These are phyloP conservation scores for Neckera pumila DNA, from an alignment of 225 moss, liverwort and hornwort species.

Conservation along the genomic window DNA sequence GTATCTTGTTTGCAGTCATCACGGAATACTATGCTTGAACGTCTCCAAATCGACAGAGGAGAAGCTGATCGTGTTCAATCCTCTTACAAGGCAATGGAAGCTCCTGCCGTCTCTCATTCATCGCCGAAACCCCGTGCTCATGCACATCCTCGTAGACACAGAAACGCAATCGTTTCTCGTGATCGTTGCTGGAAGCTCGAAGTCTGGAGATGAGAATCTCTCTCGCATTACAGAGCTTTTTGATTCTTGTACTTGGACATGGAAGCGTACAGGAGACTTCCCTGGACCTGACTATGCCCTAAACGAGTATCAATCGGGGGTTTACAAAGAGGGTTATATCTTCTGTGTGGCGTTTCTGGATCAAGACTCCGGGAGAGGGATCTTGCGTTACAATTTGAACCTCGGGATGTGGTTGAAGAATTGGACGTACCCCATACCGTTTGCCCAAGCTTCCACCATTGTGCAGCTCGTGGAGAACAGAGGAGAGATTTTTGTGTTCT, in stretches of 20 bases:
- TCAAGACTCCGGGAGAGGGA: neutral
- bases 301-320: constrained; percentile 10
- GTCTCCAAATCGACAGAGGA: constrained; percentile 8
- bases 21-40: constrained; percentile 7
- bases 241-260: neutral
- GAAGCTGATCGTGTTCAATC: constrained; percentile 15
- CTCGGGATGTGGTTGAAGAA: neutral
- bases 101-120: constrained; percentile 3
- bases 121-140: constrained; percentile 21
- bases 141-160: constrained; percentile 9
- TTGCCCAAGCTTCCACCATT: neutral
- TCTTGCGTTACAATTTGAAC: neutral
- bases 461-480: constrained; percentile 4
- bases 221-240: constrained; percentile 10
- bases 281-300: constrained; percentile 15
- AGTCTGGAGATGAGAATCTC: neutral
- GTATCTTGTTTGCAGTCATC: neutral
- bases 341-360: constrained; percentile 13
- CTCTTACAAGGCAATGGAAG: neutral
- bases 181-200: constrained; percentile 12
- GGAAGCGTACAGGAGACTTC: neutral
- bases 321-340: neutral
- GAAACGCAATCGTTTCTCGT: neutral
- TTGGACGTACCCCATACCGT: neutral
- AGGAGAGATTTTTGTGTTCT: constrained; percentile 1